Evolutionary conservation across 179 eudicot genomes (phyloP).

Genomic region (Kewa caespitosa): DNA sequence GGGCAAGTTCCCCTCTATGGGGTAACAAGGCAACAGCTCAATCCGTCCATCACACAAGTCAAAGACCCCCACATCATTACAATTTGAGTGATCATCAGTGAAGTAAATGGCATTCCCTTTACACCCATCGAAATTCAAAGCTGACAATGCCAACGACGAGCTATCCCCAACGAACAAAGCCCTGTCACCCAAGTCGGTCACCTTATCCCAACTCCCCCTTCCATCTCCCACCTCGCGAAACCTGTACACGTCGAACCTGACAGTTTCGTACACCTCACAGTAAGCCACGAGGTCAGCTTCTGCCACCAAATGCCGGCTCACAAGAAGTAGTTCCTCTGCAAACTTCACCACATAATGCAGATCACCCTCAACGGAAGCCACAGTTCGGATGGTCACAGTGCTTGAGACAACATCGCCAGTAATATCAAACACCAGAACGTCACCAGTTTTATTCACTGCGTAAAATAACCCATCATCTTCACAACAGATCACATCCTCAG

Average conservation of each 20-base stretch:
- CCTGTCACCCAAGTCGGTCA: conserved; percentile 41
- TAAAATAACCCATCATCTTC: conserved; percentile 39
- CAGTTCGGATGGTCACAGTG: conserved; percentile 30
- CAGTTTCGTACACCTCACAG: conserved; percentile 39
- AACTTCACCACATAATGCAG: conserved; percentile 54
- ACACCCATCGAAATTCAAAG: conserved; percentile 47
- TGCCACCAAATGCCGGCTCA: conserved; percentile 36
- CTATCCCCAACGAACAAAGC: conserved; percentile 60
- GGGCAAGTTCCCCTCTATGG: conserved; percentile 29
- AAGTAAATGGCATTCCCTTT: conserved; percentile 55
- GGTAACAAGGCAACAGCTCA: conserved; percentile 50
- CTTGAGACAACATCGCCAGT: conserved; percentile 2
- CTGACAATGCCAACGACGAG: conserved; percentile 48
- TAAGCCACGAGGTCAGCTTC: conserved; percentile 14
- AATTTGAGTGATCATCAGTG: conserved; percentile 62
- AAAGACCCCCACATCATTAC: conserved; percentile 60
- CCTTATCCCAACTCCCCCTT: conserved; percentile 40
- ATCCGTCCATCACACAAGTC: conserved; percentile 42
- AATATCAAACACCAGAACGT: conserved; percentile 47
- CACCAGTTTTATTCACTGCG: conserved; percentile 54
- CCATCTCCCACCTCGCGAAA: conserved; percentile 26
- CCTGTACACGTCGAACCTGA: conserved; percentile 48
- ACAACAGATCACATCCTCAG: conserved; percentile 57
- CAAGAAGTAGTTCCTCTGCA: conserved; percentile 35
- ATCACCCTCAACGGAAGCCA: conserved; percentile 41